These are phyloP conservation scores for Odontarrhena argentea DNA, from an alignment of 345 rosid genomes.

Conservation along the genomic window DNA sequence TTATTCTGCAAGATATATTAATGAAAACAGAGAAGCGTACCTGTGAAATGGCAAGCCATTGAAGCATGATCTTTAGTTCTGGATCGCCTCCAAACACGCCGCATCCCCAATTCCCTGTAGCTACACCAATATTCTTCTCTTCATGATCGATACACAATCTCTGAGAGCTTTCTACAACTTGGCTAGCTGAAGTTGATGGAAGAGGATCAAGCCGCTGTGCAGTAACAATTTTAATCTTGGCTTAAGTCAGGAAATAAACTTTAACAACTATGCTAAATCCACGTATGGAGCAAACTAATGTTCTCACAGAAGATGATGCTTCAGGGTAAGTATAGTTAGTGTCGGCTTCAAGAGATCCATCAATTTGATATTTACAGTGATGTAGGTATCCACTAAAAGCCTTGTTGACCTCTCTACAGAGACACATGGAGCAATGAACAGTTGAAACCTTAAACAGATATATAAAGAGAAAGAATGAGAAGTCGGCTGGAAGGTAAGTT, in stretches of 20 bases:
- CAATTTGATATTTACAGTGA: constrained; percentile 49
- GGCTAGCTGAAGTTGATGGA: constrained; percentile 4
- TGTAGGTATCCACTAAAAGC: constrained; percentile 81
- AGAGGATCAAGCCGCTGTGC: constrained; percentile 14
- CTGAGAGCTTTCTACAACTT: constrained; percentile 19
- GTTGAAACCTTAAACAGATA: not conserved
- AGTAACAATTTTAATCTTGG: not conserved
- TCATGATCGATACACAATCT: constrained; percentile 29
- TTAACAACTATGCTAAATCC: constrained; percentile 2
- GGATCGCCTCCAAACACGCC: constrained; percentile 99
- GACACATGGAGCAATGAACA: not conserved
- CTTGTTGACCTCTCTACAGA: constrained; percentile 75
- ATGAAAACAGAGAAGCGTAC: constrained; percentile 11
- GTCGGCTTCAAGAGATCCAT: constrained; percentile 30
- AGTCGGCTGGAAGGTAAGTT: not conserved
- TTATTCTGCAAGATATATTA: not conserved
- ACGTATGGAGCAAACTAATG: not conserved
- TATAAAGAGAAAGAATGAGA: not conserved
- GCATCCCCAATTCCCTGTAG: constrained; percentile 98
- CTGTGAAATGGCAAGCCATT: constrained; percentile 43
- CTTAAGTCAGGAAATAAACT: constrained; percentile 14
- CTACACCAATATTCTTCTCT: constrained; percentile 51
- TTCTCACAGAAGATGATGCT: constrained; percentile 29
- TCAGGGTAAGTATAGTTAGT: constrained; percentile 21
- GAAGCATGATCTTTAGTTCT: constrained; percentile 57